A percentile compares a stretch with the other conserved stretches of the same genome.
Conservation (phyloP, 2,329 filamentous ascomycete genomes). For the Stachybotrys elegans region DNA sequence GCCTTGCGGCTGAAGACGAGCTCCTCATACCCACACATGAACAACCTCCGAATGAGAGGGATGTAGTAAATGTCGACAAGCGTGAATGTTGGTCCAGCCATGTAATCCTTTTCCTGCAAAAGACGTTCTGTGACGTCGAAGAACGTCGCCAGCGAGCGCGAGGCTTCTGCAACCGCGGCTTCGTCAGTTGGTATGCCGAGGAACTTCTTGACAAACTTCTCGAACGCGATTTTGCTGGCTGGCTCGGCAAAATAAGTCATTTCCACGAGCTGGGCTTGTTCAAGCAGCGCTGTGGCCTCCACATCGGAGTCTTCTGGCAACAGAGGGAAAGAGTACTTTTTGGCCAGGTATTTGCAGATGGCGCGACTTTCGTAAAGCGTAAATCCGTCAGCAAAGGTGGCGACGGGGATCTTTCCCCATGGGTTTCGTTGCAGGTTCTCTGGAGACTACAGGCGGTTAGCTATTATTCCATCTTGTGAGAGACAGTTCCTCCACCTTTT, state of each 20-base stretch:
- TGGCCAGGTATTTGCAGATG: slow-evolving; percentile 41
- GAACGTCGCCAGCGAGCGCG: slow-evolving; percentile 31
- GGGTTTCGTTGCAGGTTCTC: slow-evolving; percentile 33
- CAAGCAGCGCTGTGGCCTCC: slow-evolving; percentile 35
- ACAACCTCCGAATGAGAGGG: slow-evolving; percentile 36
- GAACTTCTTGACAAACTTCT: slow-evolving; percentile 39
- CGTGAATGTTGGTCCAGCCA: slow-evolving; percentile 38
- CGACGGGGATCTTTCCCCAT: slow-evolving; percentile 35
- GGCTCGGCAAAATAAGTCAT: slow-evolving; percentile 38
- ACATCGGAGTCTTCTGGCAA: slow-evolving; percentile 31
- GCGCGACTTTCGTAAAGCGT: slow-evolving; percentile 41
- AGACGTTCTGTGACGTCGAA: slow-evolving; percentile 37
- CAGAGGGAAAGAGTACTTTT: slow-evolving; percentile 39
- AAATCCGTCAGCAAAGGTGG: slow-evolving; percentile 34
- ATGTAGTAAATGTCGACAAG: slow-evolving; percentile 44
- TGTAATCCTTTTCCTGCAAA: slow-evolving; percentile 33
- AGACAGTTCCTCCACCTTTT: slow-evolving; percentile 28
- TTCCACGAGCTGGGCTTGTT: slow-evolving; percentile 36
- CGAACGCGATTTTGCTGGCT: slow-evolving; percentile 35
- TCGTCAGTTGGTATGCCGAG: slow-evolving; percentile 37
- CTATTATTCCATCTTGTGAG: not conserved
- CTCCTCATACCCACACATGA: slow-evolving; percentile 33
- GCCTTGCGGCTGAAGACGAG: slow-evolving; percentile 27
- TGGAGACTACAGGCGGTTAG: slow-evolving; percentile 26
- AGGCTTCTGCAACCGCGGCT: slow-evolving; percentile 28